phyloP scores from a whole-genome alignment of 441 rosid genomes.

The Euphorbia celastroides region DNA sequence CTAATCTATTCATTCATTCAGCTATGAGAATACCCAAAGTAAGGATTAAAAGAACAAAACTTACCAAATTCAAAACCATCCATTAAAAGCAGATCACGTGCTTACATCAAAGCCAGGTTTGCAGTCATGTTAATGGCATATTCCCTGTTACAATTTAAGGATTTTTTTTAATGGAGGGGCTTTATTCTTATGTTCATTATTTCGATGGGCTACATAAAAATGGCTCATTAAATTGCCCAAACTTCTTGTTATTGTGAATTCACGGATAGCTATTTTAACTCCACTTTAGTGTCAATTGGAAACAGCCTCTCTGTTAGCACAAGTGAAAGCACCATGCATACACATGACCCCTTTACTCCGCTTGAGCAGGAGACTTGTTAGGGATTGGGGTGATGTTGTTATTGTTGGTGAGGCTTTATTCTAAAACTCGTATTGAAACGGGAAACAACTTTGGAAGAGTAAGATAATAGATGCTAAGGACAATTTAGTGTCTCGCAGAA shows the following conservation, averaged over 20 bases:
- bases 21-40: background rate
- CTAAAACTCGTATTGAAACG: background rate
- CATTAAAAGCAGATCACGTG: no score
- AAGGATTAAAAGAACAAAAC: background rate
- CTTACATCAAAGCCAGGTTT: background rate
- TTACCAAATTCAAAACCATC: background rate
- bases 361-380: no score
- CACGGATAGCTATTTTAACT: no score
- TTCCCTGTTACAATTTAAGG: background rate
- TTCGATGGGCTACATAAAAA: no score
- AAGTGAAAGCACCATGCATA: no score
- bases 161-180: background rate
- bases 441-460: background rate
- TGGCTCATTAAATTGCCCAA: no score
- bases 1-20: background rate
- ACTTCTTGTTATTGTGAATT: no score
- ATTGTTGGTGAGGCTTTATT: background rate
- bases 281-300: no score
- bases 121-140: background rate
- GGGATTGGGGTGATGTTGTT: no score
- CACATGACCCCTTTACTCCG: no score
- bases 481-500: constrained; percentile 2
- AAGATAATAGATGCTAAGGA: background rate
- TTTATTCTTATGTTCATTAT: no score
- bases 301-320: no score